Base-by-base conservation (phyloP, 768 basidiomycete species). In the Kwoniella dejecticola region DNA sequence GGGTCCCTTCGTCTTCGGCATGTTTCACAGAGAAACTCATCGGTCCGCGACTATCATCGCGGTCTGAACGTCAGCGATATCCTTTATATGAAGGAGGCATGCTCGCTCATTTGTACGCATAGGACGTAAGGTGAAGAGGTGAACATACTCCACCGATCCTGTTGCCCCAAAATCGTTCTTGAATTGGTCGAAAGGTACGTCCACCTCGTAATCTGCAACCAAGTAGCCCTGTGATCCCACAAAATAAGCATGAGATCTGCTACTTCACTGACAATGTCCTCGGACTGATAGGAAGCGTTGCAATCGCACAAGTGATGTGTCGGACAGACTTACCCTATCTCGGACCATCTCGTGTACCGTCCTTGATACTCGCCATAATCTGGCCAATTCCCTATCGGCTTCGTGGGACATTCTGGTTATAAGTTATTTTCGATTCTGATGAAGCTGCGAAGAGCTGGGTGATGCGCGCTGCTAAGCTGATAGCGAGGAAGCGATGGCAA, bases 271-370 rank as follows among this genome's bases (percentile, higher is more conserved):
- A n/a, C n/a, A n/a, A n/a, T n/a, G n/a, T n/a, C n/a, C n/a, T n/a
- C n/a, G n/a, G n/a, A n/a, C n/a, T n/a, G n/a, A n/a, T n/a, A n/a
- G n/a, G n/a, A n/a, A n/a, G n/a, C n/a, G n/a, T n/a, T 36, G 7
- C 33, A 36, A 36, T 36, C 7, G 15, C 15, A 7, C 7, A 36
- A 36, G 15, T 36, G 33, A 7, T 36, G 7, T 7, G 7, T 36
- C 15, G 29, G 7, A 72, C 81, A 81, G 7, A 72, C 81, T 81
- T 64, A 97, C 96, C 83, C 96, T 86, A 79, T 99, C 95, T 78
- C 87, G 86, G 65, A 94, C 91, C 53, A 99, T 87, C 80, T 99
- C 95, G 77, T 97, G 94, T 42, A 97, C 89, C 49, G 96, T 98
- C 71, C 91, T 82, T 80, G 92, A 92, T 65, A 98, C 93, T 74